phyloP scores from a whole-genome alignment of 2,329 filamentous ascomycete genomes.

The Cytospora schulzeri region DNA sequence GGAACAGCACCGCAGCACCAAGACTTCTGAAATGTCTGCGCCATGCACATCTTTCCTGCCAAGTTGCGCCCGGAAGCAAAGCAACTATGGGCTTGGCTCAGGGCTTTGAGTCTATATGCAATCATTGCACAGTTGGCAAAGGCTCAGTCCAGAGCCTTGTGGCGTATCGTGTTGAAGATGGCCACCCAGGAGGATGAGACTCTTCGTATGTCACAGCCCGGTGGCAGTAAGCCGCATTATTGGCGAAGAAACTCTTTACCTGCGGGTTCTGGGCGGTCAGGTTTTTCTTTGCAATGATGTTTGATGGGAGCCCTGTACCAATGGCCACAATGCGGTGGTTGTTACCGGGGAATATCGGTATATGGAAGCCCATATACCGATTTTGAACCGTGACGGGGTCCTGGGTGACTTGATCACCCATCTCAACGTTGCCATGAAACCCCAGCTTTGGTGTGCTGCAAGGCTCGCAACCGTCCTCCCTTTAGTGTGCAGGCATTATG shows the following conservation, averaged over 20 bases:
- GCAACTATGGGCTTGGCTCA: neutral
- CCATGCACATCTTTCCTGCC: too few relatives aligned
- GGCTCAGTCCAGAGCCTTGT: neutral
- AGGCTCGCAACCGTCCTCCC: neutral
- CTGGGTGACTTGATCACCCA: neutral
- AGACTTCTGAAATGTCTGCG: too few relatives aligned
- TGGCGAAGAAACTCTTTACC: too few relatives aligned
- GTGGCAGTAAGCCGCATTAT: too few relatives aligned
- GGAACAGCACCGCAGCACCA: too few relatives aligned
- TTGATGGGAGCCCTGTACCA: neutral
- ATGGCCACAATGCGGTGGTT: neutral
- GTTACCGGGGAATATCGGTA: neutral
- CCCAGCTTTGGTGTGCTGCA: neutral
- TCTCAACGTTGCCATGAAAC: neutral
- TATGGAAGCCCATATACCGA: neutral
- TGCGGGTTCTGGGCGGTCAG: too few relatives aligned
- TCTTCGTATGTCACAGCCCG: too few relatives aligned
- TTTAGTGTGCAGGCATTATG: constrained; percentile 4
- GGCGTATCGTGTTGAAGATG: neutral
- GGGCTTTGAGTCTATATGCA: neutral
- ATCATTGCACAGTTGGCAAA: neutral
- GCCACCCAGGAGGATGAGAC: neutral
- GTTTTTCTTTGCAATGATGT: neutral
- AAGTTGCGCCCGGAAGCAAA: neutral
- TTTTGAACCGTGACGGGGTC: neutral